Conservation (phyloP, 2,329 filamentous ascomycete genomes). For the Neoarthrinium moseri region DNA sequence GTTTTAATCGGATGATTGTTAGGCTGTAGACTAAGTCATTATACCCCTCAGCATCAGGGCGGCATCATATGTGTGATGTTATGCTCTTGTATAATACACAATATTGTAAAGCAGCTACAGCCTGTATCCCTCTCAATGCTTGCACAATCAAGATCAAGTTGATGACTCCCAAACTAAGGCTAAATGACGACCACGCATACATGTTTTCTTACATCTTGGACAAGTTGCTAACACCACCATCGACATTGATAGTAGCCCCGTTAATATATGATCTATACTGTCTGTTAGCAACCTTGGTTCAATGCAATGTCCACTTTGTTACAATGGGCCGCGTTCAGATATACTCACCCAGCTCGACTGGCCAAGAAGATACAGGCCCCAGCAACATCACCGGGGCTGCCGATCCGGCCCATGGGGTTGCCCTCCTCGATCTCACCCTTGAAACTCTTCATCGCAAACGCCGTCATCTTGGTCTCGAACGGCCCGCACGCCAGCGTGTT, state of each 20-base stretch:
- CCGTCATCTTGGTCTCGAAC: conserved; percentile 70
- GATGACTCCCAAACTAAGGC: too few species aligned
- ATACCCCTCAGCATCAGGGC: conserved; percentile 7
- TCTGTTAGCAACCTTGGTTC: not conserved
- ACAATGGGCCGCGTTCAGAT: too few species aligned
- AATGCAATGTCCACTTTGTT: too few species aligned
- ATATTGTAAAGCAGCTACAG: too few species aligned
- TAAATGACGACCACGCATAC: not conserved
- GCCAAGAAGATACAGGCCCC: conserved; percentile 70
- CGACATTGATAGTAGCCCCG: conserved; percentile 61
- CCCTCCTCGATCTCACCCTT: conserved; percentile 53
- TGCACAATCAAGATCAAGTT: too few species aligned
- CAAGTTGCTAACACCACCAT: conserved; percentile 51
- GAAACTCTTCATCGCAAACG: conserved; percentile 54
- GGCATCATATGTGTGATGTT: conserved; percentile 1
- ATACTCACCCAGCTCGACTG: conserved; percentile 59
- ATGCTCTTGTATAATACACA: conserved; percentile 5
- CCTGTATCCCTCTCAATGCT: too few species aligned
- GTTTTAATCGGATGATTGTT: not conserved
- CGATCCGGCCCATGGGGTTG: conserved; percentile 67
- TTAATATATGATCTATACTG: conserved; percentile 54
- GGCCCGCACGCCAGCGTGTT: conserved; percentile 73
- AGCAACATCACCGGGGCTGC: conserved; percentile 66
- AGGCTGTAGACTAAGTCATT: not conserved
- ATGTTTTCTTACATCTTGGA: conserved; percentile 38